Conservation (phyloP, 768 basidiomycete species). For the Phlebiopsis flavidoalba region DNA sequence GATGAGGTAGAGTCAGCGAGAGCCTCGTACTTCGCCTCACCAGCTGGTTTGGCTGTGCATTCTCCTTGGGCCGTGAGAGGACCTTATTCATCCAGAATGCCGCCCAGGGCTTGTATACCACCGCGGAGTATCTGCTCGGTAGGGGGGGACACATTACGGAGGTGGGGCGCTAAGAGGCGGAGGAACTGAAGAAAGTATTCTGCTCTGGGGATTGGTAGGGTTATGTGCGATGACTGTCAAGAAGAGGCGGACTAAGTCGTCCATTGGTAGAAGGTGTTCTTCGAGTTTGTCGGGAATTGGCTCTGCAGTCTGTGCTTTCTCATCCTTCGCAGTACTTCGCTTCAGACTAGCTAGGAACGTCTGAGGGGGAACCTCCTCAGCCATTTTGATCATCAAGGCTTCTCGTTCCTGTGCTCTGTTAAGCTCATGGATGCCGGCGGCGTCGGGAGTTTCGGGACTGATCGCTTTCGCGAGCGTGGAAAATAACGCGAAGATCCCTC, state of each 20-base stretch:
- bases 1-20: conserved; percentile 8
- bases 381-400: conserved; percentile 60
- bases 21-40: conserved; percentile 19
- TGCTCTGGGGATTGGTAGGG: conserved; percentile 56
- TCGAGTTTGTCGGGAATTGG: conserved; percentile 59
- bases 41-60: conserved; percentile 22
- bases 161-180: conserved; percentile 46
- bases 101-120: conserved; percentile 64
- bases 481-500: conserved; percentile 54
- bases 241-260: conserved; percentile 66
- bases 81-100: conserved; percentile 44
- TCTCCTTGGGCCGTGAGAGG: conserved; percentile 42
- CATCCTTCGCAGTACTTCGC: conserved; percentile 32
- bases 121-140: conserved; percentile 55
- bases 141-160: conserved; percentile 51
- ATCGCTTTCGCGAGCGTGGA: conserved; percentile 42
- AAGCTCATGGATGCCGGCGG: conserved; percentile 60
- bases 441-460: conserved; percentile 39
- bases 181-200: conserved; percentile 66
- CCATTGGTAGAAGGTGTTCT: conserved; percentile 49
- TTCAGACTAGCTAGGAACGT: conserved; percentile 55
- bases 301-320: conserved; percentile 26
- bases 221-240: conserved; percentile 80
- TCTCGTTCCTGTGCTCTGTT: conserved; percentile 67
- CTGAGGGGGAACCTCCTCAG: conserved; percentile 65